These are phyloP conservation scores for Houttuynia cordata DNA, from an alignment of 164 flowering plant genomes.

Conservation along the genomic window DNA sequence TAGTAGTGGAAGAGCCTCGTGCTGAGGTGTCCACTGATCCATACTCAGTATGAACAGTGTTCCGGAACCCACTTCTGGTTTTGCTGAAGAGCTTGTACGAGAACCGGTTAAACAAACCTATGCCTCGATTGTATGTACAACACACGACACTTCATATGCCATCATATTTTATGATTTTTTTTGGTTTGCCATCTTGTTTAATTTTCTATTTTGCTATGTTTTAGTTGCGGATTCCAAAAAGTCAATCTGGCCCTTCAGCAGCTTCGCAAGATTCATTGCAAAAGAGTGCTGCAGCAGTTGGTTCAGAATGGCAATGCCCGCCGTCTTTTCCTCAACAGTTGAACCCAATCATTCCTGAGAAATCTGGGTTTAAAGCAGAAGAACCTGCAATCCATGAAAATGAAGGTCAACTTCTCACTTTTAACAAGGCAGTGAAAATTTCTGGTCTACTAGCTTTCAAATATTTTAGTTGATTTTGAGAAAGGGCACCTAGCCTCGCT, in stretches of 20 bases:
- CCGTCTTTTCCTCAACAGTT: slow-evolving; percentile 32
- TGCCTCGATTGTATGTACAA: slow-evolving; percentile 77
- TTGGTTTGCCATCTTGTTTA: background rate
- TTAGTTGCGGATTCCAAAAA: slow-evolving; percentile 62
- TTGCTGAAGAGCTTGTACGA: slow-evolving; percentile 50
- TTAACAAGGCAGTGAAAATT: too few relatives aligned
- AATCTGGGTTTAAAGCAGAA: slow-evolving; percentile 26
- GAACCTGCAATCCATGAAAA: slow-evolving; percentile 39
- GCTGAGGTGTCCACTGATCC: slow-evolving; percentile 34
- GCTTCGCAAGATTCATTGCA: slow-evolving; percentile 24
- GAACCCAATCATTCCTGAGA: slow-evolving; percentile 19
- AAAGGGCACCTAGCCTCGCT: too few relatives aligned
- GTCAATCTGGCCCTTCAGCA: slow-evolving; percentile 32
- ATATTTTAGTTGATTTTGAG: too few relatives aligned
- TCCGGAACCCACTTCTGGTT: slow-evolving; percentile 30
- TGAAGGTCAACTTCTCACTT: slow-evolving; percentile 25
- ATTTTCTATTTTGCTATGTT: slow-evolving; percentile 3
- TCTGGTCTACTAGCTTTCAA: too few relatives aligned
- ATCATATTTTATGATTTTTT: background rate
- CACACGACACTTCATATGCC: background rate
- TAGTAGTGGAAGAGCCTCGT: slow-evolving; percentile 28
- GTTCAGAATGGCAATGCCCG: slow-evolving; percentile 43
- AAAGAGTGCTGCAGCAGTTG: slow-evolving; percentile 23
- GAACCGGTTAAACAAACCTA: slow-evolving; percentile 82
- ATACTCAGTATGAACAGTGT: slow-evolving; percentile 22